phyloP scores from a whole-genome alignment of 2,329 filamentous ascomycete species.

The Xylogone sp. region DNA sequence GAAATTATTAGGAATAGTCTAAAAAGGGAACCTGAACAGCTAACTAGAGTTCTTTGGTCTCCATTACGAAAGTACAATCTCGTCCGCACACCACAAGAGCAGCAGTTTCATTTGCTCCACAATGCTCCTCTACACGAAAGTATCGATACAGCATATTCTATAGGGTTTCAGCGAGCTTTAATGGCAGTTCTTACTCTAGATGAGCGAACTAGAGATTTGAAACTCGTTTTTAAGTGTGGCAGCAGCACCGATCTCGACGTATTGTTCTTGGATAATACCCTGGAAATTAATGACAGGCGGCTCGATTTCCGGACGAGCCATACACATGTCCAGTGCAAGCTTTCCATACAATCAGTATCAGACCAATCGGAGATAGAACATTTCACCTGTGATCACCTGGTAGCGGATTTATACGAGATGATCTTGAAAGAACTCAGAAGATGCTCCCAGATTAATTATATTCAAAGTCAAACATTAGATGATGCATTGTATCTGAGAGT shows the following conservation, averaged over 20 bases:
- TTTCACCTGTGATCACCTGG: conserved; percentile 12
- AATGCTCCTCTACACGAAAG: conserved; percentile 4
- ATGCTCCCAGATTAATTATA: neutral
- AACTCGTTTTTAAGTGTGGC: conserved; percentile 17
- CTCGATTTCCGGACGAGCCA: conserved; percentile 16
- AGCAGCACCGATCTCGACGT: conserved; percentile 13
- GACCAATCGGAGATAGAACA: neutral
- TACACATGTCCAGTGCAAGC: neutral
- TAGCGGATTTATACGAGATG: conserved; percentile 4
- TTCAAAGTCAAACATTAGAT: neutral
- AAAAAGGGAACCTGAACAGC: conserved; percentile 6
- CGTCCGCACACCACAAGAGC: conserved; percentile 8
- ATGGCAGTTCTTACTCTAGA: conserved; percentile 16
- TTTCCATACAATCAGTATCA: conserved; percentile 1
- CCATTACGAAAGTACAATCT: conserved; percentile 4
- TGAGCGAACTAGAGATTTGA: conserved; percentile 7
- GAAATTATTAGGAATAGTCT: conserved; percentile 8
- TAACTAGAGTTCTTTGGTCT: conserved; percentile 9
- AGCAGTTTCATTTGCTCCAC: conserved; percentile 8
- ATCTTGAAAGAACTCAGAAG: conserved; percentile 1
- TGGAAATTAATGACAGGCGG: conserved; percentile 23
- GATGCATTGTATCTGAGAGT: neutral
- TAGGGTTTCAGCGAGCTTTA: conserved; percentile 11
- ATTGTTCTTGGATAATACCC: conserved; percentile 2
- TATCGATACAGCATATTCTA: conserved; percentile 10